These are phyloP conservation scores for Suhomyces terraborum DNA, from an alignment of 1,139 yeast genomes.

Conservation along the genomic window DNA sequence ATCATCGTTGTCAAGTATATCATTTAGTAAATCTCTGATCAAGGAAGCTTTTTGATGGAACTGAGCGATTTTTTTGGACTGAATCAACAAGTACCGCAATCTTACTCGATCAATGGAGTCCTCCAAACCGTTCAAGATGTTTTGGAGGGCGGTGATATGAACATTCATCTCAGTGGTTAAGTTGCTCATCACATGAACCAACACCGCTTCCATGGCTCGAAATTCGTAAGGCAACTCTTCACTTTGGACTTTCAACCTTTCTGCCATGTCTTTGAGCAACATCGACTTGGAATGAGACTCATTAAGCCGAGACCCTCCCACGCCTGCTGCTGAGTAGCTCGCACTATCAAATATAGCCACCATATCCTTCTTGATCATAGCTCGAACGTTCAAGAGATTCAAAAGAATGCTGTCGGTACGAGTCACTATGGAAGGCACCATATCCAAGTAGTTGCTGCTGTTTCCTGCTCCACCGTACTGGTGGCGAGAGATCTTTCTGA, in stretches of 20 bases:
- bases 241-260: slow-evolving; percentile 27
- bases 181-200: slow-evolving; percentile 42
- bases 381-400: slow-evolving; percentile 44
- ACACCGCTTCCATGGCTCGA: slow-evolving; percentile 46
- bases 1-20: slow-evolving; percentile 43
- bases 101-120: slow-evolving; percentile 43
- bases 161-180: slow-evolving; percentile 47
- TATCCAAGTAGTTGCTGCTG: slow-evolving; percentile 29
- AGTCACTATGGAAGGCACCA: slow-evolving; percentile 47
- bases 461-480: slow-evolving; percentile 15
- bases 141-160: slow-evolving; percentile 42
- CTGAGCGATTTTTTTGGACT: slow-evolving; percentile 46
- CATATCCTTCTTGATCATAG: slow-evolving; percentile 42
- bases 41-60: slow-evolving; percentile 46
- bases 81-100: slow-evolving; percentile 43
- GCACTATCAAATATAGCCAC: slow-evolving; percentile 44
- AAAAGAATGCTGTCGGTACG: slow-evolving; percentile 41
- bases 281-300: slow-evolving; percentile 41
- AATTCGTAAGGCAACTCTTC: slow-evolving; percentile 44
- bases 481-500: slow-evolving; percentile 41
- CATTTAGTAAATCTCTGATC: slow-evolving; percentile 44
- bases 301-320: slow-evolving; percentile 30
- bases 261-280: slow-evolving; percentile 37
- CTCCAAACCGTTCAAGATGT: slow-evolving; percentile 41
- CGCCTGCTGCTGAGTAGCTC: slow-evolving; percentile 18